Evolutionary conservation across 1,284 basidiomycete genomes (phyloP).

Genomic region (Afroboletus lepidellus): DNA sequence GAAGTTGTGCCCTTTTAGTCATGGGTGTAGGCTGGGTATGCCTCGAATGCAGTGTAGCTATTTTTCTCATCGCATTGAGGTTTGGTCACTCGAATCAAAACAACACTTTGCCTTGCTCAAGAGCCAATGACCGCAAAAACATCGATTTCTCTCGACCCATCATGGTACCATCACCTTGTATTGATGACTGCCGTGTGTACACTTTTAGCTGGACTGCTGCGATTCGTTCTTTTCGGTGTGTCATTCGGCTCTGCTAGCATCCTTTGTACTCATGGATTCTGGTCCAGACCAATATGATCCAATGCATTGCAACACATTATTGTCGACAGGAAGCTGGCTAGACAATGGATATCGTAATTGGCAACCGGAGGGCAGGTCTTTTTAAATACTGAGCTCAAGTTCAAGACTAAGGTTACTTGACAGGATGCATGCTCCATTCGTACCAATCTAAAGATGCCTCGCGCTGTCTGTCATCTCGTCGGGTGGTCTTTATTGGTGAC

Average conservation of each 20-base stretch:
- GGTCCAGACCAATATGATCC: conserved; percentile 67
- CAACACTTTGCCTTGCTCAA: not conserved
- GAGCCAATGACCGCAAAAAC: conserved; percentile 25
- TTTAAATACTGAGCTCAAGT: not conserved
- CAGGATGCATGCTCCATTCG: conserved; percentile 74
- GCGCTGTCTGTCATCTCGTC: conserved; percentile 51
- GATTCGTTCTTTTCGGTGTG: conserved; percentile 52
- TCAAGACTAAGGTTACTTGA: conserved; percentile 12
- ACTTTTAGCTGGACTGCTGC: conserved; percentile 44
- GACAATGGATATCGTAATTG: conserved; percentile 67
- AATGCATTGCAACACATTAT: conserved; percentile 66
- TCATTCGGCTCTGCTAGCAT: not conserved
- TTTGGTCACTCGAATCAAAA: not conserved
- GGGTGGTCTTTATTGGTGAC: conserved; percentile 81
- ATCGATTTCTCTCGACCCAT: conserved; percentile 43
- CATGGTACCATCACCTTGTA: conserved; percentile 54
- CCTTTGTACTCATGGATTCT: not conserved
- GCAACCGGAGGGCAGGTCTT: conserved; percentile 76
- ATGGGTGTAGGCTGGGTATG: no score
- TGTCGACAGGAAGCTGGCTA: conserved; percentile 78
- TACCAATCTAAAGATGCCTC: conserved; percentile 57
- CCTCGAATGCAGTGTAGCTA: no score
- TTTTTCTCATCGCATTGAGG: not conserved
- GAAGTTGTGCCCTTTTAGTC: no score
- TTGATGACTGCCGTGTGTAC: conserved; percentile 39